Base-by-base conservation (phyloP, 1,284 basidiomycete species). In the Omphalotus olearius region DNA sequence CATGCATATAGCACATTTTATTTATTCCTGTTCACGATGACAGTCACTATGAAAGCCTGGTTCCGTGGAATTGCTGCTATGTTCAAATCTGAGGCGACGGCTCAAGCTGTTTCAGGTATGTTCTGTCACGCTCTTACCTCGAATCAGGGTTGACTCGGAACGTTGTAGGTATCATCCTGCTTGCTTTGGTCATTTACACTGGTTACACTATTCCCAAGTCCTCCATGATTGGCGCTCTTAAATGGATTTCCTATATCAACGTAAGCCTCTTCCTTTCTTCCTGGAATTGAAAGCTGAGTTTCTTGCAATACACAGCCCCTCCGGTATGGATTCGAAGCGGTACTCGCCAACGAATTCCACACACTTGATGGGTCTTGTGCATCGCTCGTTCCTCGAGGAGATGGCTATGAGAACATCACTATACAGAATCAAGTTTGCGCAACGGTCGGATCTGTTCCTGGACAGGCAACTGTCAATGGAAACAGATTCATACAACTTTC, bases 391-490 rank as follows among this genome's bases (percentile, higher is more conserved):
- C 78, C 78, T 16, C 62, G 62, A 38, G 78, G 67, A 1, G 62
- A 63, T 2, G 76, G 77, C 1, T 88, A 88, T 57, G 76, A 75
- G 57, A 67, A 69, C 23, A 64, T 83, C 23, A 61, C 74, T 0
- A 46, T 80, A 7, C 63, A 57, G 3, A 85, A 86, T 58, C 79
- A 81, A 63, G 83, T 81, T 6, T 88, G 86, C 60, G 71, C 80
- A 9, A 76, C 75, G 0, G 72, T 84, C 16, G 82, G 83, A 11
- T 71, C 79, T 0, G 54, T 73, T 14, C 56, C 78, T 0, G 82
- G 81, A 1, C 67, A 73, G 54, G 53, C 57, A 7, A 66, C 59
- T 11, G 82, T 85, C 17, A 61, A 71, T 39, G 82, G 82, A 0
- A 70, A 74, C 23, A 60, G 61, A 11, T 91, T 84, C 65, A 66